Base-by-base conservation (phyloP, 2,329 filamentous ascomycete species). In the Aspergillus awamori region DNA sequence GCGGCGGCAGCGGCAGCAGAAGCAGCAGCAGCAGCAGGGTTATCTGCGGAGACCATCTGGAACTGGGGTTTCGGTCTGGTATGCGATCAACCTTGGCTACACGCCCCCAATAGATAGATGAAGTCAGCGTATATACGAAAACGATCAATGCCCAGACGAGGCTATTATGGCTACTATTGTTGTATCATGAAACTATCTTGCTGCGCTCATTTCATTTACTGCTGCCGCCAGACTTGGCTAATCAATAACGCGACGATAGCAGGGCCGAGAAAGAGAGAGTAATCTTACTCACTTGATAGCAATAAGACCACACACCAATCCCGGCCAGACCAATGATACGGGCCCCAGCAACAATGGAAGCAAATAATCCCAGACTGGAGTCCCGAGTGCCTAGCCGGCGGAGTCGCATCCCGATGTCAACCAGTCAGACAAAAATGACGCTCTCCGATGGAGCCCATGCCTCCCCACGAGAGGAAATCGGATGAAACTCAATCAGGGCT, bases 391-490 rank as follows among this genome's bases (percentile, higher is more conserved):
- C 58, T 58, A 59, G 60, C 52, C 49, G 58, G 66, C 63, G 63
- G 63, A 61, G 61, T 57, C 54, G 28, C 24, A 33, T 55, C 43
- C 38, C 26, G 45, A 17, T 5, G 51, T 49, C 49, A 43, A 57
- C 67, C 62, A 67, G 30, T 66, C 57, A 66, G 43, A 63, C 8
- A 48, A 65, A 61, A 67, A 69, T 67, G 58, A 62, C 65, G 60
- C 63, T 62, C 61, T 36, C 48, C 48, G 58, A 62, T 59, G 61
- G 57, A 53, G 58, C 47, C 41, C 38, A 54, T 48, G 4, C 26
- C 60, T 65, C 63, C 47, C 59, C 57, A 61, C 61, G 57, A 66
- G 65, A 66, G 55, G 57, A 55, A 59, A 57, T 58, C 58, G 65
- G 39, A 64, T 59, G 63, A 65, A 66, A 66, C 63, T 66, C 65